Evolutionary conservation across 2,329 filamentous ascomycete genomes (phyloP).

Genomic region (Aspergillus ustus): DNA sequence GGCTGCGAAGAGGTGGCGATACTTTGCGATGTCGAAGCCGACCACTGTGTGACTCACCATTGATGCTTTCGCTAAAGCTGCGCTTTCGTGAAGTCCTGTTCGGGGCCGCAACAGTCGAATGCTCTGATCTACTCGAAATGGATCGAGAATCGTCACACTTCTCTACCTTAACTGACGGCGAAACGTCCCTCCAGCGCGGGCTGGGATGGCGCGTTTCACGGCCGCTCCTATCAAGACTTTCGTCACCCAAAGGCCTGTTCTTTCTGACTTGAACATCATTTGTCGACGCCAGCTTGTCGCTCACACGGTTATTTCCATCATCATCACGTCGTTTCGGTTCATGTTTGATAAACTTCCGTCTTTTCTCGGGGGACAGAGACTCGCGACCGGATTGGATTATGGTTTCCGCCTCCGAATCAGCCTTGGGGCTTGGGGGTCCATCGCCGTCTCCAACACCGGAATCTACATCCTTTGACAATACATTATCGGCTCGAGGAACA

Average conservation of each 20-base stretch:
- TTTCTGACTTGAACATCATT: conserved; percentile 34
- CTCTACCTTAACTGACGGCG: conserved; percentile 45
- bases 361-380: conserved; percentile 52
- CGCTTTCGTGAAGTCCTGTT: conserved; percentile 38
- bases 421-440: conserved; percentile 44
- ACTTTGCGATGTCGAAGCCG: conserved; percentile 28
- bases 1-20: conserved; percentile 24
- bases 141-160: conserved; percentile 37
- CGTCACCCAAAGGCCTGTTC: conserved; percentile 37
- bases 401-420: conserved; percentile 55
- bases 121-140: conserved; percentile 29
- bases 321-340: conserved; percentile 39
- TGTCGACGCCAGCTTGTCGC: conserved; percentile 27
- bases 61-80: conserved; percentile 43
- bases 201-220: conserved; percentile 30
- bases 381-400: conserved; percentile 54
- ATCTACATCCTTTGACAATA: conserved; percentile 31
- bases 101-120: conserved; percentile 18
- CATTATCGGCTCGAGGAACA: conserved; percentile 28
- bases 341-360: conserved; percentile 47
- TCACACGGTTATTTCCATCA: conserved; percentile 28
- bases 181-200: conserved; percentile 31
- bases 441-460: conserved; percentile 37
- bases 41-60: conserved; percentile 35
- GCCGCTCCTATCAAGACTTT: conserved; percentile 29